These are phyloP conservation scores for Beauveria rudraprayagi DNA, from an alignment of 2,329 filamentous ascomycete genomes.

Conservation along the genomic window DNA sequence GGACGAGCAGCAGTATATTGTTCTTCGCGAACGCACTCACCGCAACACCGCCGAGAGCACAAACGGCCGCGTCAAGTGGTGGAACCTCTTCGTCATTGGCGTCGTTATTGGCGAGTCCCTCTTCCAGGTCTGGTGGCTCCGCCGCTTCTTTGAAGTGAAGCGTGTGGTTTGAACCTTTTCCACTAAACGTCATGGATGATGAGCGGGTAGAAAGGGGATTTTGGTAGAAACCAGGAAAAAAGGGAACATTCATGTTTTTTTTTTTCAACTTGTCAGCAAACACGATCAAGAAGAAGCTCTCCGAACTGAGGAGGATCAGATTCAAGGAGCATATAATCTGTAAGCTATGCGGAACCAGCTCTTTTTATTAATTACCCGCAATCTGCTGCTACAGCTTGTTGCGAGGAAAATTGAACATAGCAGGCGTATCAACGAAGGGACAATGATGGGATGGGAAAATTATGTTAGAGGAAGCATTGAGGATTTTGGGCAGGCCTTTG, in stretches of 20 bases:
- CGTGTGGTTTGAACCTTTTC: slow-evolving; percentile 45
- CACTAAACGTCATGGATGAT: neutral
- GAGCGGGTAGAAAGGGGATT: neutral
- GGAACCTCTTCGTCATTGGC: slow-evolving; percentile 92
- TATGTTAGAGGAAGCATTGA: neutral
- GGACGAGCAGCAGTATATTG: slow-evolving; percentile 96
- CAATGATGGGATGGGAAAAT: neutral
- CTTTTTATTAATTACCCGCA: neutral
- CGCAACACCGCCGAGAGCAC: slow-evolving; percentile 98
- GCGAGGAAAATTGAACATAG: neutral
- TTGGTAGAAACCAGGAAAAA: neutral
- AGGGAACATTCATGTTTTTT: neutral
- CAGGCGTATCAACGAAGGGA: neutral
- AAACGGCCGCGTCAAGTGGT: slow-evolving; percentile 97
- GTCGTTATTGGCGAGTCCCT: slow-evolving; percentile 85
- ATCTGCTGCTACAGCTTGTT: neutral
- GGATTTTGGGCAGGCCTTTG: neutral
- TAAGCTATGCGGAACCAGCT: neutral
- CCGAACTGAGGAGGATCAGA: neutral
- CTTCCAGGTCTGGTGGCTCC: slow-evolving; percentile 99
- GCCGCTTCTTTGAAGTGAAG: slow-evolving; percentile 92
- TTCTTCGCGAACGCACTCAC: slow-evolving; percentile 90
- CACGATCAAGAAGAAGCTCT: neutral
- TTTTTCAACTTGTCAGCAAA: neutral
- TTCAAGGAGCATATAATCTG: neutral